phyloP scores from a whole-genome alignment of 345 rosid genomes.

The Physaria fendleri region DNA sequence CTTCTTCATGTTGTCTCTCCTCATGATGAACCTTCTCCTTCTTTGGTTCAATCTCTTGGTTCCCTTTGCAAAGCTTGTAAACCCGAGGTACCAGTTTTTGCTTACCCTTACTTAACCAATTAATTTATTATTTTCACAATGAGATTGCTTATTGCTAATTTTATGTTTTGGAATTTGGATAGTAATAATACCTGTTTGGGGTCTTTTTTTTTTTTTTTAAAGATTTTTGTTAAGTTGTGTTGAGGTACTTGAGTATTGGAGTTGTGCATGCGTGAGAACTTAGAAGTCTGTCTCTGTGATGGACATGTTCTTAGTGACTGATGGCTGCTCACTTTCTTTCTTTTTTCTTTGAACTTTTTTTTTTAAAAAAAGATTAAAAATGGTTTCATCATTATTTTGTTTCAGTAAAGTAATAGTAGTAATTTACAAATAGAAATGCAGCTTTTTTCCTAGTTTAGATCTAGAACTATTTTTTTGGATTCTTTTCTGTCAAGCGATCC shows the following conservation, averaged over 20 bases:
- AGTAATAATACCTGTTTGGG: background rate
- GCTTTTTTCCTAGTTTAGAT: slow-evolving; percentile 15
- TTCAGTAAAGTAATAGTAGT: slow-evolving; percentile 21
- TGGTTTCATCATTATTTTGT: slow-evolving; percentile 23
- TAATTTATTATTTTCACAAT: background rate
- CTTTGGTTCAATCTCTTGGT: slow-evolving; percentile 71
- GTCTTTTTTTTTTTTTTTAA: background rate
- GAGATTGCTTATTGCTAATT: background rate
- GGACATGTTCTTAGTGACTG: slow-evolving; percentile 13
- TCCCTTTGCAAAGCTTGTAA: slow-evolving; percentile 85
- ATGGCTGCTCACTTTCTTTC: background rate
- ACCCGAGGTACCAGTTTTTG: slow-evolving; percentile 58
- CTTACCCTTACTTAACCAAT: background rate
- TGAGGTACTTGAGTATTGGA: slow-evolving; percentile 45
- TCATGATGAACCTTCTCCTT: slow-evolving; percentile 28
- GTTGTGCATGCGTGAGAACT: slow-evolving; percentile 24
- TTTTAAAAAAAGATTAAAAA: no score
- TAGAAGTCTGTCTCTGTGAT: slow-evolving; percentile 5
- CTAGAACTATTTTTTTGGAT: no score
- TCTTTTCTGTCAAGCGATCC: no score
- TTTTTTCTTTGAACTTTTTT: no score
- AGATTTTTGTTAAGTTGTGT: background rate
- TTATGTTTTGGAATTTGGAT: background rate
- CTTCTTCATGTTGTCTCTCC: slow-evolving; percentile 53
- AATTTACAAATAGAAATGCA: slow-evolving; percentile 15